Evolutionary conservation across 2,329 filamentous ascomycete species (phyloP).

Genomic region (Arthrobotrys musiformis): DNA sequence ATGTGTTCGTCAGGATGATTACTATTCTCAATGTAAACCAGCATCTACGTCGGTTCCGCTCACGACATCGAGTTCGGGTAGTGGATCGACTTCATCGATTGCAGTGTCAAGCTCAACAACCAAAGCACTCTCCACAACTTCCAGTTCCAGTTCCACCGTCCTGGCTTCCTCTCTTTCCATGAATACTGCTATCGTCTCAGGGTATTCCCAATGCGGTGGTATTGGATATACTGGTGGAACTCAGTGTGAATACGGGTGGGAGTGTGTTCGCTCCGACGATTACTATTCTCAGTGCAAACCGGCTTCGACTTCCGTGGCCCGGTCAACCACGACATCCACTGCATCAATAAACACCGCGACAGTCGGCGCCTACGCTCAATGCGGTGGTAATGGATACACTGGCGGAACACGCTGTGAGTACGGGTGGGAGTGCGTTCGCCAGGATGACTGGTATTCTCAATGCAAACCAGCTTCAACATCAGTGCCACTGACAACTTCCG

Average conservation of each 20-base stretch:
- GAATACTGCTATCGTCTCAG: conserved; percentile 32
- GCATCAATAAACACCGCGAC: neutral
- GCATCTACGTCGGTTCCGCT: neutral
- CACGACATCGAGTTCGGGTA: neutral
- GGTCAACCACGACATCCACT: neutral
- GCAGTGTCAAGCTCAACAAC: neutral
- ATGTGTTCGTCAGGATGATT: neutral
- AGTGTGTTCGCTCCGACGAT: conserved; percentile 1
- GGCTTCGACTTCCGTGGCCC: neutral
- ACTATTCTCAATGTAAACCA: conserved; percentile 1
- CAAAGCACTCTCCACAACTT: conserved; percentile 18
- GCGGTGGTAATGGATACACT: conserved; percentile 55
- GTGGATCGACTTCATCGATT: neutral
- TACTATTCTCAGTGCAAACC: conserved; percentile 16
- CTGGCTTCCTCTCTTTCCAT: neutral
- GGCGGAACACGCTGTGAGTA: conserved; percentile 54
- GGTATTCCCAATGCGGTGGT: conserved; percentile 55
- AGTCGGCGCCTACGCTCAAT: conserved; percentile 50
- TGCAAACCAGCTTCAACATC: neutral
- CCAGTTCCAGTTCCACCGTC: neutral
- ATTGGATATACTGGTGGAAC: conserved; percentile 52
- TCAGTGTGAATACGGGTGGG: conserved; percentile 49
- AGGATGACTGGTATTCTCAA: conserved; percentile 1
- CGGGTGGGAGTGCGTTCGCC: conserved; percentile 26
- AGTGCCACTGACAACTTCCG: neutral